phyloP scores from a whole-genome alignment of 176 grass and related monocot species.

The Alopecurus myosuroides region DNA sequence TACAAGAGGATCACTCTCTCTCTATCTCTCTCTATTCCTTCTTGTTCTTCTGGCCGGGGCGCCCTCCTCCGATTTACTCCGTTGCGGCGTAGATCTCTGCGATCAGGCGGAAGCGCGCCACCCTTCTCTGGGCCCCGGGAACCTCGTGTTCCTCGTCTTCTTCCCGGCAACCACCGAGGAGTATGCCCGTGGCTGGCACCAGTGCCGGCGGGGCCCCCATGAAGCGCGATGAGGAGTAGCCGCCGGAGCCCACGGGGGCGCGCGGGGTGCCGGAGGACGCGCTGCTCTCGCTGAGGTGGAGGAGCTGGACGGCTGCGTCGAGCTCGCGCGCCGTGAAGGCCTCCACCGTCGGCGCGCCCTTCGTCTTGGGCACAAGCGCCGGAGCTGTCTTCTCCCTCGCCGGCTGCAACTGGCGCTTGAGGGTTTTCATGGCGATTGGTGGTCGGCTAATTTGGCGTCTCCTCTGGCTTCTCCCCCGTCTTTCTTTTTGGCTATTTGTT shows the following conservation, averaged over 20 bases:
- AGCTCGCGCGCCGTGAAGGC: conserved; percentile 44
- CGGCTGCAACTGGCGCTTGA: background rate
- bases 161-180: background rate
- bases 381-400: background rate
- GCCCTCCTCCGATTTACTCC: conserved; percentile 12
- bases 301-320: conserved; percentile 33
- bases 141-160: conserved; percentile 29
- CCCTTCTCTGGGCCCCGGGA: conserved; percentile 19
- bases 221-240: conserved; percentile 8
- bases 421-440: conserved; percentile 26
- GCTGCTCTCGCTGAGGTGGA: conserved; percentile 41
- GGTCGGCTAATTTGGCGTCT: conserved; percentile 12
- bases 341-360: background rate
- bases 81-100: conserved; percentile 47
- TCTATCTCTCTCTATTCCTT: conserved; percentile 26
- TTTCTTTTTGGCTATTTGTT: no score
- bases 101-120: conserved; percentile 43
- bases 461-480: no score
- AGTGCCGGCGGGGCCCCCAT: conserved; percentile 19
- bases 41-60: conserved; percentile 10
- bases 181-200: background rate
- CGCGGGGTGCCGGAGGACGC: background rate
- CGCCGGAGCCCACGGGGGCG: background rate
- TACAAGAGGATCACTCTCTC: conserved; percentile 14
- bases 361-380: background rate